Conservation (phyloP, 2,329 filamentous ascomycete genomes). For the Hymenoscyphus fructigenus region DNA sequence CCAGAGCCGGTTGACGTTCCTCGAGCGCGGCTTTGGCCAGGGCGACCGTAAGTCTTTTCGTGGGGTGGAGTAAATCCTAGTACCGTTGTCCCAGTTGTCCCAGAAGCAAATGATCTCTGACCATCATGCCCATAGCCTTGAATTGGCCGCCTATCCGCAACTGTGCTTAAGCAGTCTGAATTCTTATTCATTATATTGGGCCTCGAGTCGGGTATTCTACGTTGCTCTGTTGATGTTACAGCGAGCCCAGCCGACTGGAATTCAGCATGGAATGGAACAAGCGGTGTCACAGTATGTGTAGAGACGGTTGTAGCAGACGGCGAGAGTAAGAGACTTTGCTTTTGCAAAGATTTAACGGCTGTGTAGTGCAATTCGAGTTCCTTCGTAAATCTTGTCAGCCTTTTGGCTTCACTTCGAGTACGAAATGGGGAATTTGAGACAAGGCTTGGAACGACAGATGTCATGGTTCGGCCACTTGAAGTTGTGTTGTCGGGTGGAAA, state of each 20-base stretch:
- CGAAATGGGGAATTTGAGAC: constrained; percentile 38
- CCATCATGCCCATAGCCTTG: constrained; percentile 6
- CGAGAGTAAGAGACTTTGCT: constrained; percentile 35
- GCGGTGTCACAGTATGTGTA: constrained; percentile 50
- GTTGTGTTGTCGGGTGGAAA: constrained; percentile 10
- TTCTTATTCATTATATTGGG: constrained; percentile 23
- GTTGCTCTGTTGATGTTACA: constrained; percentile 53
- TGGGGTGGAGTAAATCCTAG: constrained; percentile 24
- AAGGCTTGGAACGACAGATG: constrained; percentile 23
- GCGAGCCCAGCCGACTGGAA: constrained; percentile 55
- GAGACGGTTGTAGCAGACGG: constrained; percentile 38
- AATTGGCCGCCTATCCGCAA: background rate
- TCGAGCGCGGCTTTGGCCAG: background rate
- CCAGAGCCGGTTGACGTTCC: constrained; percentile 8
- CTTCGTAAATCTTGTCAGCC: constrained; percentile 43
- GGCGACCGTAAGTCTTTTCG: constrained; percentile 5
- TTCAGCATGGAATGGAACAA: constrained; percentile 53
- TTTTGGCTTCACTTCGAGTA: constrained; percentile 45
- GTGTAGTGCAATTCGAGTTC: constrained; percentile 45
- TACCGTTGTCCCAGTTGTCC: constrained; percentile 26
- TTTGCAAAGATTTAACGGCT: constrained; percentile 40
- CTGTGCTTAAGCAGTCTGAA: constrained; percentile 6
- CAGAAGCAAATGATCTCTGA: constrained; percentile 23
- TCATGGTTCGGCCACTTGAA: constrained; percentile 15
- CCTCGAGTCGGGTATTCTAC: constrained; percentile 11